These are phyloP conservation scores for Solanum raphanifolium DNA, from an alignment of 257 asterid genomes.

Conservation along the genomic window DNA sequence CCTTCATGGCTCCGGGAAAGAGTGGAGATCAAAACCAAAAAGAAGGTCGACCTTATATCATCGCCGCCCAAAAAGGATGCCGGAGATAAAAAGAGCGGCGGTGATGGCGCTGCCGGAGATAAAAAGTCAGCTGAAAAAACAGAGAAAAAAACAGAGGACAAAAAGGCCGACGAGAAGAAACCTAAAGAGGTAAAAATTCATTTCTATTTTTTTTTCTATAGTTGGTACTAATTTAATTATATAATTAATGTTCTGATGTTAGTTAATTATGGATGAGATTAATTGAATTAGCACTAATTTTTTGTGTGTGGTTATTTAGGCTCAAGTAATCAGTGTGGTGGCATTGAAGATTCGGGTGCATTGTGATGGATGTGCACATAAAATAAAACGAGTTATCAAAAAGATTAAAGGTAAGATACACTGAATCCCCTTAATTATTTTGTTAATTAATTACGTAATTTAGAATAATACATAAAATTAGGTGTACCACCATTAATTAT, in stretches of 20 bases:
- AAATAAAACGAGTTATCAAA: no score
- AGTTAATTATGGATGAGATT: neutral
- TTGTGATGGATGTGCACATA: conserved; percentile 73
- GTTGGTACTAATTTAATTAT: neutral
- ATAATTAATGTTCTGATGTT: neutral
- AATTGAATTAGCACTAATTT: neutral
- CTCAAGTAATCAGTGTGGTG: conserved; percentile 39
- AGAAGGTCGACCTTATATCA: conserved; percentile 14
- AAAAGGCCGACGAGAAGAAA: conserved; percentile 19
- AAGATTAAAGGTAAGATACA: no score
- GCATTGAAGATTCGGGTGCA: conserved; percentile 57
- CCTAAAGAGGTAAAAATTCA: conserved; percentile 20
- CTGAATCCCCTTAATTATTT: no score
- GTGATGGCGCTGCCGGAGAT: conserved; percentile 11
- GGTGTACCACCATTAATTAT: no score
- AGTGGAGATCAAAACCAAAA: conserved; percentile 16
- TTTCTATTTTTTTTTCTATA: neutral
- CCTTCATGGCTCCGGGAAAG: conserved; percentile 14
- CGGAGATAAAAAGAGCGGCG: neutral
- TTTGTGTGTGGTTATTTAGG: conserved; percentile 18
- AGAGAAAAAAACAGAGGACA: conserved; percentile 17
- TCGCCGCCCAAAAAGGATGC: conserved; percentile 13
- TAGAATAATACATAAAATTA: no score
- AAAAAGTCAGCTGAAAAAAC: conserved; percentile 19
- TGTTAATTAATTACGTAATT: no score